phyloP scores from a whole-genome alignment of 805 yeast species.

The Hanseniaspora mollemarum region DNA sequence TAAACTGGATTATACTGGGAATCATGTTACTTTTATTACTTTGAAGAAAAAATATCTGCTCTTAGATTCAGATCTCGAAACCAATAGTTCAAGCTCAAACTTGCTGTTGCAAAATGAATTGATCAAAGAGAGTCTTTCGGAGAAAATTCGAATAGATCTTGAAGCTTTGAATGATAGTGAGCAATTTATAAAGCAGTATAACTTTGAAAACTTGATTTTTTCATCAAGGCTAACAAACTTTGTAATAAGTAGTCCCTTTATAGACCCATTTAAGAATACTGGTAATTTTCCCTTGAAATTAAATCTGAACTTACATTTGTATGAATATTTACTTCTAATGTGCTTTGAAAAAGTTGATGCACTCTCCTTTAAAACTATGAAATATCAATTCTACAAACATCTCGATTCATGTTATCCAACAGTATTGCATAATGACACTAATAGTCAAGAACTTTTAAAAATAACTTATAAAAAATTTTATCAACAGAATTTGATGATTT shows the following conservation, averaged over 20 bases:
- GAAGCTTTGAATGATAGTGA: not conserved
- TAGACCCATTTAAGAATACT: not conserved
- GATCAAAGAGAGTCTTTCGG: not conserved
- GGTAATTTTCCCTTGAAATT: not conserved
- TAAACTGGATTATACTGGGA: not conserved
- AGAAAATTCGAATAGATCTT: not conserved
- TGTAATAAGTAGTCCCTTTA: conserved; percentile 1
- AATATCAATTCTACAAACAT: not conserved
- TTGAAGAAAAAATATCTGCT: not conserved
- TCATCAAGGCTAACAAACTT: not conserved
- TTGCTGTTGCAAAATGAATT: not conserved
- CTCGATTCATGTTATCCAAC: not conserved
- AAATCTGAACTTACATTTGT: not conserved
- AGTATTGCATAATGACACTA: not conserved
- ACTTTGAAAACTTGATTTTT: not conserved
- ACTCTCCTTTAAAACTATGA: not conserved
- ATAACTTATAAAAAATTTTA: conserved; percentile 2
- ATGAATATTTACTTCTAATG: conserved; percentile 1
- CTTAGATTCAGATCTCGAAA: not conserved
- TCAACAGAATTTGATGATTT: not conserved
- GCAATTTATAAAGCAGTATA: conserved; percentile 1
- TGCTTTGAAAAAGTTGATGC: not conserved
- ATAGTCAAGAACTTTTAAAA: not conserved
- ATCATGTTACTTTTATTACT: not conserved
- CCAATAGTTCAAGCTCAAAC: not conserved